Evolutionary conservation across 305 asterid genomes (phyloP), one percentile per base, ranked within the genome.

Genomic region (Petunia hybrid): DNA sequence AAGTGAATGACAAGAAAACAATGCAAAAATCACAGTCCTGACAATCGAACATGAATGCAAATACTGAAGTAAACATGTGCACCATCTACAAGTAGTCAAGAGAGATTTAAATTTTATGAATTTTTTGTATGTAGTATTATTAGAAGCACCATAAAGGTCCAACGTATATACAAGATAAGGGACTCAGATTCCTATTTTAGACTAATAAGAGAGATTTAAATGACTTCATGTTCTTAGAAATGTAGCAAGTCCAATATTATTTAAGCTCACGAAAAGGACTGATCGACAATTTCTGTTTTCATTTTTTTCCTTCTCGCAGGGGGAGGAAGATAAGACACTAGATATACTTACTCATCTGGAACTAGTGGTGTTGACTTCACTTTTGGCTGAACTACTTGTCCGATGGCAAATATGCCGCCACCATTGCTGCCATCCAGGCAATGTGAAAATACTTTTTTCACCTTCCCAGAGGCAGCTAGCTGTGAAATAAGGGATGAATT

Each of bases 371-470:
- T 97, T 85, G 92, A 88, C 13, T 88, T 90, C 65, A 97, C 88
- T 85, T 87, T 92, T 60, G 99, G 99, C 83, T 92, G 89, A 83
- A 89, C 94, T 51, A 97, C 92, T 88, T 97, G 90, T 84, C 99
- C 99, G 79, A 97, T 87, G 61, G 99, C 95, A 80, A 97, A 97
- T 74, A 97, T 97, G 55, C 99, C 99, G 81, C 99, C 99, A 81
- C 98, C 99, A 78, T 87, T 83, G 40, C 48, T 82, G 60, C 97
- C 90, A 81, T 94, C 98, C 92, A 96, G 89, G 89, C 99, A 96
- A 87, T 96, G 99, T 14, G 99, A 91, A 85, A 96, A 94, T 10
- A 93, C 76, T 82, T 87, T 97, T 82, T 90, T 93, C 83, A 89
- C 96, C 93, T 94, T 93, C 80, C 92, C 91, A 22, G 96, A 71